Evolutionary conservation across 345 rosid genomes (phyloP), one percentile per base, ranked within the genome.

Genomic region (Adansonia digitata): DNA sequence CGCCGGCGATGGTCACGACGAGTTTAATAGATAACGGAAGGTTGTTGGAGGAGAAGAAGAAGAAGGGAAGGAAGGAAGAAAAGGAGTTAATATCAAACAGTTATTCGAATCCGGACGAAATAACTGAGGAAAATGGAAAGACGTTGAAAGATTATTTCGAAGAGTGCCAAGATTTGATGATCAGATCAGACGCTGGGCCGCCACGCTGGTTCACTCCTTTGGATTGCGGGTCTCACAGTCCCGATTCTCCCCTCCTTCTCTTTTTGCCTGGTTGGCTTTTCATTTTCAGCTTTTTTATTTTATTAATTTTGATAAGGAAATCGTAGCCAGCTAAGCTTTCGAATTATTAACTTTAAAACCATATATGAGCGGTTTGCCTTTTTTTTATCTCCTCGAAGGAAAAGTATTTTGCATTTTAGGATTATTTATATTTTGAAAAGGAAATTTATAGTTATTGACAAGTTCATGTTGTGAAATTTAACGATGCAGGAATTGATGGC

Each of bases 151-250:
- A 85, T 59, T 92, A 82, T 77, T 84, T 92, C 15, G 83, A 82
- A 72, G 86, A 81, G 65, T 79, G 86, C 34, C 75, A 71, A 74
- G 86, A 82, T 55, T 79, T 88, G 79, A 77, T 80, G 78, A 78
- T 75, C 69, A 70, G 82, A 73, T 78, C 89, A 14, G 86, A 81
- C 71, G 86, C 85, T 0, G 88, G 93, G 39, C 90, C 90, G 53
- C 86, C 89, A 49, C 88, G 94, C 66, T 90, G 97, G 92, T 90
- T 92, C 82, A 84, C 91, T 66, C 97, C 94, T 61, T 60, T 85
- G 71, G 92, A 85, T 64, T 84, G 86, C 81, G 82, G 89, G 63
- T 75, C 85, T 66, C 87, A 46, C 57, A 42, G 71, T 72, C 76
- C 72, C 31, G 82, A 85, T 48, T 83, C 97, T 31, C 97, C 97